These are phyloP conservation scores for Protomyces gravidus DNA, from an alignment of 1,139 yeast species.

Conservation along the genomic window DNA sequence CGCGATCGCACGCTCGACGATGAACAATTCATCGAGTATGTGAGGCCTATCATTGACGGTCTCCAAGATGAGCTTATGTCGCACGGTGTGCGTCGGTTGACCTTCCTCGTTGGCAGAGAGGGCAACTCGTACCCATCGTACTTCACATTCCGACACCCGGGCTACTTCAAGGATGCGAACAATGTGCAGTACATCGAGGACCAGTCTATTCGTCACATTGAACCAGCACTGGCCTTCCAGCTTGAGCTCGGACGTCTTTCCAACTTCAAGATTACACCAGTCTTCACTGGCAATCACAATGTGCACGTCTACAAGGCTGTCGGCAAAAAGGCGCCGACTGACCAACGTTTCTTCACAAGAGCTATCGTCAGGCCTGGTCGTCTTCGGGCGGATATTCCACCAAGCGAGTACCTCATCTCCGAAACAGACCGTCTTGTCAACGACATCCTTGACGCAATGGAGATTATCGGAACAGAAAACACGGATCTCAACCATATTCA, in stretches of 20 bases:
- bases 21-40: slow-evolving; percentile 58
- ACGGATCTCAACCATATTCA: slow-evolving; percentile 95
- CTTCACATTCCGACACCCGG: slow-evolving; percentile 90
- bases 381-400: slow-evolving; percentile 84
- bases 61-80: slow-evolving; percentile 53
- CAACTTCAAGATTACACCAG: slow-evolving; percentile 89
- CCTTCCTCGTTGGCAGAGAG: slow-evolving; percentile 79
- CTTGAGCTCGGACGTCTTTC: slow-evolving; percentile 90
- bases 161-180: slow-evolving; percentile 50
- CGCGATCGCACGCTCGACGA: slow-evolving; percentile 67
- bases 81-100: slow-evolving; percentile 74
- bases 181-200: slow-evolving; percentile 45
- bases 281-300: slow-evolving; percentile 93
- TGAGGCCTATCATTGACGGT: slow-evolving; percentile 63
- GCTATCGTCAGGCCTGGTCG: slow-evolving; percentile 96
- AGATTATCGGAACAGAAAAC: slow-evolving; percentile 88
- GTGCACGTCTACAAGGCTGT: slow-evolving; percentile 95
- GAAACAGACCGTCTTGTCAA: slow-evolving; percentile 95
- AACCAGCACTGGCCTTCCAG: slow-evolving; percentile 97
- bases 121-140: slow-evolving; percentile 90
- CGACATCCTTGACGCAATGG: slow-evolving; percentile 90
- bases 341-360: slow-evolving; percentile 91
- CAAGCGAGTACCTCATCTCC: slow-evolving; percentile 87
- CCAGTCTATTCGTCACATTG: slow-evolving; percentile 91
- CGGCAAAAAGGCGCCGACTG: slow-evolving; percentile 89